phyloP scores from a whole-genome alignment of 371 early-diverging fungal genomes.

The Rhizopus stolonifer region DNA sequence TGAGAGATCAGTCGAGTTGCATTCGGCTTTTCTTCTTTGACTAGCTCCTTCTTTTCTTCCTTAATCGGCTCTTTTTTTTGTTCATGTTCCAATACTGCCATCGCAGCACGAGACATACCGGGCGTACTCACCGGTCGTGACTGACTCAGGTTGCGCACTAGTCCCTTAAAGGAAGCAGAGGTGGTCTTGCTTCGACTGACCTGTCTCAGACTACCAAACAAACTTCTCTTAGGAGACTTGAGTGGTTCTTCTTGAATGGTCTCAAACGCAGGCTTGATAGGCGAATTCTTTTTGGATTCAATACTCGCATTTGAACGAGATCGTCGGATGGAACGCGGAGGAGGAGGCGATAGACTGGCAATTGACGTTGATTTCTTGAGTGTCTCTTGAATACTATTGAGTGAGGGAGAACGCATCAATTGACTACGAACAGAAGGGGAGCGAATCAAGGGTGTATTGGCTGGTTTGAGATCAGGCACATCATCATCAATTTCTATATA shows the following conservation, averaged over 20 bases:
- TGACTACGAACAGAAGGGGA: too few relatives aligned
- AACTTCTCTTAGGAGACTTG: conserved; percentile 5
- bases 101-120: conserved; percentile 29
- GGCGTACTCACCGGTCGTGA: neutral
- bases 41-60: neutral
- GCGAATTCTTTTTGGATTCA: conserved; percentile 6
- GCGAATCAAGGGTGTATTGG: neutral
- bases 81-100: conserved; percentile 28
- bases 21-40: neutral
- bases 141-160: conserved; percentile 20
- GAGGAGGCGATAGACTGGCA: neutral
- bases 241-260: neutral
- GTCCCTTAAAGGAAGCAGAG: conserved; percentile 10
- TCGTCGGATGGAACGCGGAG: neutral
- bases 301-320: conserved; percentile 9
- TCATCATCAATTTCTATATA: neutral
- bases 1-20: conserved; percentile 16
- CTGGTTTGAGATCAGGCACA: neutral
- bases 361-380: neutral
- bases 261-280: conserved; percentile 1
- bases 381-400: neutral
- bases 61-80: conserved; percentile 3
- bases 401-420: neutral
- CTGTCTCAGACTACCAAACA: conserved; percentile 28
- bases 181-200: conserved; percentile 19